These are phyloP conservation scores for Lodderomyces orthopsilosis DNA, from an alignment of 1,139 yeast genomes.

Conservation along the genomic window DNA sequence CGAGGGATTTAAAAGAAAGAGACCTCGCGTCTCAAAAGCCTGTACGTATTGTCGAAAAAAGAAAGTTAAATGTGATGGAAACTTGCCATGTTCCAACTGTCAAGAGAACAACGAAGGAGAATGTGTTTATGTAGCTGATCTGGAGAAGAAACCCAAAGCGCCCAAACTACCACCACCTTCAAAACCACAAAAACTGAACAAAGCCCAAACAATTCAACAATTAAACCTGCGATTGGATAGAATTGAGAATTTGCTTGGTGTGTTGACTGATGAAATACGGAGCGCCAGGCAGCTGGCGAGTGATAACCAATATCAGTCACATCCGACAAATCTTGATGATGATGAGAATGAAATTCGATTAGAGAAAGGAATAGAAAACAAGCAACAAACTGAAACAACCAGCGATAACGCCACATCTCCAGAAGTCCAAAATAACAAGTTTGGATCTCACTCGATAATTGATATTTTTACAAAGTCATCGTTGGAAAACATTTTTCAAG, in stretches of 20 bases:
- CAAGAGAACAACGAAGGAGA: constrained; percentile 21
- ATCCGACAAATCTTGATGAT: constrained; percentile 8
- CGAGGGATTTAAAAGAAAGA: constrained; percentile 2
- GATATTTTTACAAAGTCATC: constrained; percentile 34
- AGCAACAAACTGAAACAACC: neutral
- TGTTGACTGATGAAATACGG: constrained; percentile 11
- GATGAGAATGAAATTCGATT: neutral
- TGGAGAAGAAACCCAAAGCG: constrained; percentile 15
- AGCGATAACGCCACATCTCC: neutral
- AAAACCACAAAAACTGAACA: constrained; percentile 5
- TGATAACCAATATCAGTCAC: neutral
- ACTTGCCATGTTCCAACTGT: constrained; percentile 43
- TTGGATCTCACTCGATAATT: constrained; percentile 37
- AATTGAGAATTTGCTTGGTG: constrained; percentile 10
- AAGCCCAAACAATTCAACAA: constrained; percentile 7
- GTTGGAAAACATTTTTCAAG: constrained; percentile 25
- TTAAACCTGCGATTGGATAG: constrained; percentile 8
- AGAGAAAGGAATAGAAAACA: too few relatives aligned
- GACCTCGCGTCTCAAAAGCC: constrained; percentile 43
- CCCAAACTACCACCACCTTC: neutral
- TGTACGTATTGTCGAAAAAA: constrained; percentile 51
- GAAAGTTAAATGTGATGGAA: constrained; percentile 51
- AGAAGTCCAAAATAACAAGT: constrained; percentile 10
- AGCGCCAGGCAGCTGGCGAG: neutral
- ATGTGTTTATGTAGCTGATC: constrained; percentile 28